A percentile compares a stretch with the other conserved stretches of the same genome.
phyloP scores from a whole-genome alignment of 73 alveolate species.

The Symbiodinium natans region DNA sequence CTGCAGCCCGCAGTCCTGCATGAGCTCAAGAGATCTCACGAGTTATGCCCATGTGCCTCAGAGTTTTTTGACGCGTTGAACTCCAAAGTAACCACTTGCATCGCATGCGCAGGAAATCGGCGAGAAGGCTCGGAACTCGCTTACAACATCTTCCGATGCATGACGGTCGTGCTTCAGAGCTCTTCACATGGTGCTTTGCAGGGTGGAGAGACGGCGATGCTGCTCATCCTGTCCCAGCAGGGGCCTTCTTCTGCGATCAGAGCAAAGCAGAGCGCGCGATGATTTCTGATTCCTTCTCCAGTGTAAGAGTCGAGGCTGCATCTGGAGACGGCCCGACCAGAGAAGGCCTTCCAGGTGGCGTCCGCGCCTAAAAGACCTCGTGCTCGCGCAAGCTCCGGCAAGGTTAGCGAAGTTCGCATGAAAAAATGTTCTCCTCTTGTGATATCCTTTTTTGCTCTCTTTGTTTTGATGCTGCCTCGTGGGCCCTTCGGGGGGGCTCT shows the following conservation, averaged over 20 bases:
- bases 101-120: slow-evolving; percentile 54
- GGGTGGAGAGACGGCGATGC: slow-evolving; percentile 85
- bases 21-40: neutral
- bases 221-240: slow-evolving; percentile 66
- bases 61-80: too few relatives aligned
- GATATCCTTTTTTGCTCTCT: too few relatives aligned
- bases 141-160: neutral
- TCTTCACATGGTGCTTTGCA: neutral
- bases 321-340: slow-evolving; percentile 71
- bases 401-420: neutral
- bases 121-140: slow-evolving; percentile 19
- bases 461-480: too few relatives aligned
- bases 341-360: slow-evolving; percentile 90
- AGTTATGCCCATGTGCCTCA: too few relatives aligned
- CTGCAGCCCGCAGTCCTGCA: neutral
- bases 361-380: neutral
- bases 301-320: slow-evolving; percentile 22
- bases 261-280: too few relatives aligned
- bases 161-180: neutral
- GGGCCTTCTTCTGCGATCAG: neutral
- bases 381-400: neutral
- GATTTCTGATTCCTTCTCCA: too few relatives aligned
- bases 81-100: too few relatives aligned
- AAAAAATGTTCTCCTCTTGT: neutral
- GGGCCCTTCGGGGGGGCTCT: too few relatives aligned